Evolutionary conservation across 2,329 filamentous ascomycete species (phyloP).

Genomic region (Epichloe gansuensis): DNA sequence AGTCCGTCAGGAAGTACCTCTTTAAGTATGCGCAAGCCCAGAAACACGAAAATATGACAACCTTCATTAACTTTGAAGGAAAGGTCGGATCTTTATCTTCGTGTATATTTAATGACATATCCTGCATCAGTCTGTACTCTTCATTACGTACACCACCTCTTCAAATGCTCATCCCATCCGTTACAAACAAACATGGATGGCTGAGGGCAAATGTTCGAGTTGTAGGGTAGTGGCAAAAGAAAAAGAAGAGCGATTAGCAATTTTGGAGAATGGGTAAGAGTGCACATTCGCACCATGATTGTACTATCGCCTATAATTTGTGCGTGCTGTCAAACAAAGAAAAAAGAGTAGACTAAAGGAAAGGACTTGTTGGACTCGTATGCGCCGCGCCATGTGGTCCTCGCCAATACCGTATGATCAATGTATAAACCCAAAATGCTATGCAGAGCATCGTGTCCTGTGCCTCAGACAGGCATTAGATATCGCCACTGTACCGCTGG

Average conservation of each 20-base stretch:
- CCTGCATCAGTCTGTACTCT: constrained; percentile 8
- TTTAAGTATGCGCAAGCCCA: not conserved
- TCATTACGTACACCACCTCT: not conserved
- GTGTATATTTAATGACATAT: constrained; percentile 12
- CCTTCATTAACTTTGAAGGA: not conserved
- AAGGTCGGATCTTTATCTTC: not conserved
- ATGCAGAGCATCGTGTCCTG: not conserved
- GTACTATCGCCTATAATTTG: not conserved
- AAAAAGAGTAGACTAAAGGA: not conserved
- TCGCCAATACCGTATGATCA: constrained; percentile 1
- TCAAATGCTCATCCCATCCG: not conserved
- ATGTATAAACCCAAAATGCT: not conserved
- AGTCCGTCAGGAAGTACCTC: not conserved
- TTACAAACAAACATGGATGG: not conserved
- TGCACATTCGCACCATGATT: not conserved
- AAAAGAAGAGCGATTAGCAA: not conserved
- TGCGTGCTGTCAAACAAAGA: not conserved
- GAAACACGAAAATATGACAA: not conserved
- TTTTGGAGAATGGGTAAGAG: not conserved
- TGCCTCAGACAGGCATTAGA: not conserved
- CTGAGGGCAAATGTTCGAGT: not conserved
- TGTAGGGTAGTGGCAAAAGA: not conserved
- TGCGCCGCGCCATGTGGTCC: not conserved
- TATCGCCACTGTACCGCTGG: constrained; percentile 11
- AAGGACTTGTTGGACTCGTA: not conserved